phyloP scores from a whole-genome alignment of 169 alveolate genomes.

The Cryptosporidium bovis region DNA sequence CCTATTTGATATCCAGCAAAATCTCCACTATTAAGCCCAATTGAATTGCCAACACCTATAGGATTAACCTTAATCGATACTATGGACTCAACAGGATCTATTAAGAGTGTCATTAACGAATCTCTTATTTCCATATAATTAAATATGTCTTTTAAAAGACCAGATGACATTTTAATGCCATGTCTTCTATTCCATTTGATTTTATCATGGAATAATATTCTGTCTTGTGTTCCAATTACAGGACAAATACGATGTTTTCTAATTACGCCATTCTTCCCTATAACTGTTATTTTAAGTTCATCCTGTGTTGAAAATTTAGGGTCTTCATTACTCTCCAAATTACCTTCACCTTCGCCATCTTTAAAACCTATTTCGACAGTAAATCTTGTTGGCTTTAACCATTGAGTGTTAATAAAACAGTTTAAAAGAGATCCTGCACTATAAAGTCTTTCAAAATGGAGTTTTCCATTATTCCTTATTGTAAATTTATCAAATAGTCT shows the following conservation, averaged over 20 bases:
- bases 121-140: conserved; percentile 58
- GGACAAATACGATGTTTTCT: conserved; percentile 51
- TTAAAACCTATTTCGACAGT: background rate
- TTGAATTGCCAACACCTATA: background rate
- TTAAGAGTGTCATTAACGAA: conserved; percentile 32
- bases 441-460: conserved; percentile 28
- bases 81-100: conserved; percentile 22
- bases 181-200: conserved; percentile 57
- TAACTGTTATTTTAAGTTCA: conserved; percentile 1
- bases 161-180: conserved; percentile 46
- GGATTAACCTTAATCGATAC: conserved; percentile 59
- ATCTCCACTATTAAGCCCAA: background rate
- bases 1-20: background rate
- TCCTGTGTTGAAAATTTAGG: background rate
- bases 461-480: background rate
- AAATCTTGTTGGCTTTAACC: conserved; percentile 48
- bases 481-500: conserved; percentile 45
- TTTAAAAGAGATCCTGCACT: conserved; percentile 21
- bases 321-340: no score
- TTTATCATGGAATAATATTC: conserved; percentile 34
- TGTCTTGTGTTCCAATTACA: conserved; percentile 13
- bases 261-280: conserved; percentile 34
- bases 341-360: background rate
- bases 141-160: conserved; percentile 58
- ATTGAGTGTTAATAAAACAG: conserved; percentile 53